Percentiles rank a stretch among this genome's conserved stretches.
phyloP scores from a whole-genome alignment of 805 yeast species.

The Cyberlindnera petersonii region DNA sequence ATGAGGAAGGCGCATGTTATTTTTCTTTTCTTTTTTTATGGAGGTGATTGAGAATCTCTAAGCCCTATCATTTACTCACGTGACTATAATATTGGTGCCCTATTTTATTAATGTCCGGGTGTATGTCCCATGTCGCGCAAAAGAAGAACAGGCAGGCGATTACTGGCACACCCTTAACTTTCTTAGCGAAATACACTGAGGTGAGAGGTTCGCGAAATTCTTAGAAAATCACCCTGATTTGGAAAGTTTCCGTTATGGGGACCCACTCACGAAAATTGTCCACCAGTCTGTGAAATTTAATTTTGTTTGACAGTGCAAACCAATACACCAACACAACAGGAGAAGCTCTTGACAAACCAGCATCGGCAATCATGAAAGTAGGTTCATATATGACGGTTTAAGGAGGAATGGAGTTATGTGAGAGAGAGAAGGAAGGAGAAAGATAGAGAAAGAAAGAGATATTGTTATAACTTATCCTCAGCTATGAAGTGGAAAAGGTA shows the following conservation, averaged over 20 bases:
- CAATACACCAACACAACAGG: slow-evolving; percentile 1
- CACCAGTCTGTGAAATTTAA: slow-evolving; percentile 19
- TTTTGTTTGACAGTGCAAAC: slow-evolving; percentile 16
- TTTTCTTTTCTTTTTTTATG: too few species aligned
- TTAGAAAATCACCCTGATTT: slow-evolving; percentile 2
- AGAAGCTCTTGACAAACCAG: slow-evolving; percentile 2
- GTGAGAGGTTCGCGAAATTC: not conserved
- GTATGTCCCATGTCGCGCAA: too few species aligned
- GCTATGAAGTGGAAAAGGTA: not conserved
- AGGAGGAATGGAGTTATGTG: not conserved
- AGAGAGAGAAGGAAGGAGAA: slow-evolving; percentile 73
- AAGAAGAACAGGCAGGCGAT: too few species aligned
- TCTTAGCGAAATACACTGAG: too few species aligned
- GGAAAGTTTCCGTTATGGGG: slow-evolving; percentile 14
- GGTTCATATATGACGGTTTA: slow-evolving; percentile 1
- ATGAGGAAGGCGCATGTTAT: too few species aligned
- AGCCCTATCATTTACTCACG: too few species aligned
- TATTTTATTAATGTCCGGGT: too few species aligned
- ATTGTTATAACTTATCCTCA: slow-evolving; percentile 66
- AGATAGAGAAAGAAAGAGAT: slow-evolving; percentile 70
- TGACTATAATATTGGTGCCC: too few species aligned
- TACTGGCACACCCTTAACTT: too few species aligned
- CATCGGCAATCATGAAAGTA: slow-evolving; percentile 21
- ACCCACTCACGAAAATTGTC: slow-evolving; percentile 25
- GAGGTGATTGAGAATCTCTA: too few species aligned